Evolutionary conservation across 805 yeast genomes (phyloP).

Genomic region (Ogataea corticis): DNA sequence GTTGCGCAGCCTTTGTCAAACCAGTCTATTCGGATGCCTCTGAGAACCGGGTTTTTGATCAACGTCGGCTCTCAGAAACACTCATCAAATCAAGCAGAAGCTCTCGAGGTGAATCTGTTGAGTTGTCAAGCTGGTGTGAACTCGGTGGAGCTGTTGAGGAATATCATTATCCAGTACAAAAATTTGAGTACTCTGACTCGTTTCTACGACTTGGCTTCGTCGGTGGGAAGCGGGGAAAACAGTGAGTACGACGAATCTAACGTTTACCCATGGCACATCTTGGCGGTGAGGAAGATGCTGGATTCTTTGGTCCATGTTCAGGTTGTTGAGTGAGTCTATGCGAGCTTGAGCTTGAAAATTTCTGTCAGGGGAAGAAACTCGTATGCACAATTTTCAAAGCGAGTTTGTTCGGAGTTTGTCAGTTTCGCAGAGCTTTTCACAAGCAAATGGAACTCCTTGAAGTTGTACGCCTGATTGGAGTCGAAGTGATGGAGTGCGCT

Average conservation of each 20-base stretch:
- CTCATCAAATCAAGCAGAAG: conserved; percentile 16
- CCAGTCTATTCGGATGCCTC: conserved; percentile 68
- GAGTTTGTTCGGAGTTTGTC: not conserved
- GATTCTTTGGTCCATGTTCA: conserved; percentile 58
- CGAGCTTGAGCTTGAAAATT: conserved; percentile 5
- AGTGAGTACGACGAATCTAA: conserved; percentile 26
- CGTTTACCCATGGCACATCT: conserved; percentile 71
- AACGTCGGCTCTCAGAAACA: conserved; percentile 28
- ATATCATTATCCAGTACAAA: conserved; percentile 60
- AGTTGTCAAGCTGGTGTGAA: conserved; percentile 74
- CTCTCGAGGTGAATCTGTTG: conserved; percentile 64
- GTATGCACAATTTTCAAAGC: conserved; percentile 1
- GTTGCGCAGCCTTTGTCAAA: conserved; percentile 66
- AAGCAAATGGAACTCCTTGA: conserved; percentile 7
- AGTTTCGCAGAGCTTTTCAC: conserved; percentile 4
- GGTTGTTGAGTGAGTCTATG: conserved; percentile 43
- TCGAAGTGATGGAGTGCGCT: conserved; percentile 9
- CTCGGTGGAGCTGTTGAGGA: conserved; percentile 52
- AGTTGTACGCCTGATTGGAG: conserved; percentile 7
- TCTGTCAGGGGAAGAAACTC: conserved; percentile 1
- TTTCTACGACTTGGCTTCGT: conserved; percentile 27
- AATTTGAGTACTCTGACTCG: conserved; percentile 44
- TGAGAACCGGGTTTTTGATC: conserved; percentile 67
- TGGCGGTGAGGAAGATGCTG: conserved; percentile 64
- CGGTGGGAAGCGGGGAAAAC: conserved; percentile 28